phyloP scores from a whole-genome alignment of 2,329 filamentous ascomycete species.

The Hyphodiscus sp. region DNA sequence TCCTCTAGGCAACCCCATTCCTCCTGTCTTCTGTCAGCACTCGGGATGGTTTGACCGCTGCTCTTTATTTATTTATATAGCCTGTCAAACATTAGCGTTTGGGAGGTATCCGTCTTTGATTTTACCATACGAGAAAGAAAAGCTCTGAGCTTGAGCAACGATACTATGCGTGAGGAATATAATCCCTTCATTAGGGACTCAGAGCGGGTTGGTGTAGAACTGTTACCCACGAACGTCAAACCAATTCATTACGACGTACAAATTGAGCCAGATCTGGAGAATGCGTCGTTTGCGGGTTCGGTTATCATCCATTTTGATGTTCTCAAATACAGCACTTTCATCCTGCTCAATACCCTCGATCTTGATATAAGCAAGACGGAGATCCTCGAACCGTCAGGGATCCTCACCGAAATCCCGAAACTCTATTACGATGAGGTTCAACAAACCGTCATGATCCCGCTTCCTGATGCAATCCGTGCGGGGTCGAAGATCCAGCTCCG shows the following conservation, averaged over 20 bases:
- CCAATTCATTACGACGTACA: slow-evolving; percentile 61
- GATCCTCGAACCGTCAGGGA: slow-evolving; percentile 1
- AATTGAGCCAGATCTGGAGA: slow-evolving; percentile 60
- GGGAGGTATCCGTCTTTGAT: too few relatives aligned
- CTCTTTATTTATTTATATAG: too few relatives aligned
- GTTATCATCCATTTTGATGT: slow-evolving; percentile 61
- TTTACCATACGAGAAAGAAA: too few relatives aligned
- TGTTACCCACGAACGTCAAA: slow-evolving; percentile 46
- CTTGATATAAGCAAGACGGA: slow-evolving; percentile 49
- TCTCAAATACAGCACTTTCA: slow-evolving; percentile 54
- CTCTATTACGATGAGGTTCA: slow-evolving; percentile 1
- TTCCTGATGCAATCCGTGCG: slow-evolving; percentile 50
- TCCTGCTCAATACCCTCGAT: slow-evolving; percentile 59
- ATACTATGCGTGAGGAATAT: too few relatives aligned
- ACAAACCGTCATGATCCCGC: slow-evolving; percentile 50
- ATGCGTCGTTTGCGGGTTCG: slow-evolving; percentile 58
- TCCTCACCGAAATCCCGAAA: not conserved
- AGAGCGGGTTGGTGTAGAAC: too few relatives aligned
- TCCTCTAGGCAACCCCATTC: too few relatives aligned
- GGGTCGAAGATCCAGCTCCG: slow-evolving; percentile 55
- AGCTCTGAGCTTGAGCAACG: too few relatives aligned
- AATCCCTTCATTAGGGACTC: too few relatives aligned
- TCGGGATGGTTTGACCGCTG: too few relatives aligned
- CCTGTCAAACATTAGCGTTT: too few relatives aligned
- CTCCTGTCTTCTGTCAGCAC: too few relatives aligned